Evolutionary conservation across 176 grass and related monocot genomes (phyloP), one percentile per base, ranked within the genome.

Genomic region (Themeda triandra): DNA sequence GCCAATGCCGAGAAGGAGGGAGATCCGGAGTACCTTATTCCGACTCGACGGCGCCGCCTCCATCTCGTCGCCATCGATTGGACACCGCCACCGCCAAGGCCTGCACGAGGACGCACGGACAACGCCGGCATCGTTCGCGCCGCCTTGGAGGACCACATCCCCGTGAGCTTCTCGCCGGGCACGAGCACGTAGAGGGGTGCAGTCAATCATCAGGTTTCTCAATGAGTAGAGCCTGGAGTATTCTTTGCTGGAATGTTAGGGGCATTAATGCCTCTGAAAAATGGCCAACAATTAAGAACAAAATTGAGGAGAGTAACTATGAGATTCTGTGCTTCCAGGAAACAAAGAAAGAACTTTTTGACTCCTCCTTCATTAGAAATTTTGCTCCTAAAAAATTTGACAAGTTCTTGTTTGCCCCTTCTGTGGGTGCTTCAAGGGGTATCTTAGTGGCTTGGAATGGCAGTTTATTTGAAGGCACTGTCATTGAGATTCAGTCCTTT

Each of bases 401-500:
- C 1, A 23, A 23, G 2, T 56, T 56, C 3, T 7, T 23, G 2
- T 56, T 9, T 3, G 21, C 17, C 1, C 53, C 53, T 3, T 56
- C 6, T 23, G 6, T 10, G 6, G 53, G 53, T 0, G 7, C 53
- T 7, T 56, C 18, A 21, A 21, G 2, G 1, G 53, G 53, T 0
- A 56, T 56, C 3, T 6, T 56, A 0, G 6, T 54, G 0, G 6
- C 1, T 2, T 54, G 6, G 51, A 54, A 21, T 54, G 19, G 51
- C 2, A 8, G 18, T 2, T 2, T 54, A 0, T 54, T 54, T 8
- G 19, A 21, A 0, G 51, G 51, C 0, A 2, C 2, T 6, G 2
- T 8, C 0, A 0, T 21, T 0, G 18, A 18, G 0, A 44, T 18
- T 8, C 5, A 53, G 0, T 1, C 51, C 1, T 54, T 54, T 54